Evolutionary conservation across 2,329 filamentous ascomycete species (phyloP), one percentile per base, ranked within the genome.

Genomic region (Botrytis fragariae): DNA sequence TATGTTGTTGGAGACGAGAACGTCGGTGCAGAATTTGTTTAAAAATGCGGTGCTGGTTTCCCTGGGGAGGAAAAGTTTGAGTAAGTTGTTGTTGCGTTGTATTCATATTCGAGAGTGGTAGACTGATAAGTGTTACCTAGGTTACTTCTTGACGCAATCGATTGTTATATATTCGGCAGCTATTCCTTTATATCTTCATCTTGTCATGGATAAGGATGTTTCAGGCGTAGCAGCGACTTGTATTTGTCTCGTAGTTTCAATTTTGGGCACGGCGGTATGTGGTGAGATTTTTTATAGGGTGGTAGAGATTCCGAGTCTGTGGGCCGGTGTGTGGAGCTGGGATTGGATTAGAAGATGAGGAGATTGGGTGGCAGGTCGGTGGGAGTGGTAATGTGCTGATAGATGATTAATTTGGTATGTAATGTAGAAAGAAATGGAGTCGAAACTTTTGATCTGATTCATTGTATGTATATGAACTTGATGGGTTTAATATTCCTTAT

Each of bases 21-120:
- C 81, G 18, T 51, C 77, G 22, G 73, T 84, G 37, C 83, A 83
- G 72, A 79, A 72, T 22, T 65, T 83, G 4, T 80, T 85, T 29
- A 74, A 79, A 42, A 82, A 80, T 72, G 77, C 74, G 18, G 62
- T 81, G 4, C 78, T 85, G 32, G 78, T 83, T 29, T 81, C 78
- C 51, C 73, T 86, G 7, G 84, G 84, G 22, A 81, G 77, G 69
- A 78, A 84, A 69, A 84, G 83, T 25, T 81, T 84, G 71, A 84
- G 84, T 85, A 80, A 81, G 83, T 76, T 42, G 1, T 18, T 69
- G 10, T 39, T 29, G 18, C 29, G 0, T 10, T 12, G 6, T 29
- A 4, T 18, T 32, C 9, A 8, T 14, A 16, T 51, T n/a, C n/a
- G 14, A 25, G 12, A 32, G 44, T 59, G 14, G 5, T 48, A 71